Conservation (phyloP, 2,329 filamentous ascomycete species). For the Trichoderma koningiopsis region DNA sequence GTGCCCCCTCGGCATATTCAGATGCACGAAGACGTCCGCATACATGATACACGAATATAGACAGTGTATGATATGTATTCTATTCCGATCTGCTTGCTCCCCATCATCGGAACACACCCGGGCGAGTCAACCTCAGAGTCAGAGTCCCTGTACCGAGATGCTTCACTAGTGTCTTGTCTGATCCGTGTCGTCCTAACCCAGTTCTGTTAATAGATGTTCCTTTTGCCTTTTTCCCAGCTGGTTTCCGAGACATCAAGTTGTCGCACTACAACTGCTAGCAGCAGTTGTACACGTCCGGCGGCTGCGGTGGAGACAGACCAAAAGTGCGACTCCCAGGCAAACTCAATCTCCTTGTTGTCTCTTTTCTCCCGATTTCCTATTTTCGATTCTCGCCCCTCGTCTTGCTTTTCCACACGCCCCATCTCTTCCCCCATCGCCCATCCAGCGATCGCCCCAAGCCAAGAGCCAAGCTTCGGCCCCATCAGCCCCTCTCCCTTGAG, state of each 20-base stretch:
- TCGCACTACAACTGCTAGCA: background rate
- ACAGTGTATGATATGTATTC: background rate
- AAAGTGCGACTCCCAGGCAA: background rate
- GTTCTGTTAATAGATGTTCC: background rate
- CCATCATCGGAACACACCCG: background rate
- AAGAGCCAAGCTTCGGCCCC: constrained; percentile 20
- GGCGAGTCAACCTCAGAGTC: background rate
- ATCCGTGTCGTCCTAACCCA: background rate
- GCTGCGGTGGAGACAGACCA: background rate
- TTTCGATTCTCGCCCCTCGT: constrained; percentile 3
- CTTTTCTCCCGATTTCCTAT: background rate
- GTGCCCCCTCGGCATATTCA: background rate
- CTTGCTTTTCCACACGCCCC: constrained; percentile 13
- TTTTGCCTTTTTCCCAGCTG: background rate
- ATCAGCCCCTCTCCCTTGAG: constrained; percentile 12
- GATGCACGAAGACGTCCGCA: background rate
- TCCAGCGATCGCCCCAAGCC: constrained; percentile 24
- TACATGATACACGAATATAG: background rate
- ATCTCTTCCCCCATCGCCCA: constrained; percentile 26
- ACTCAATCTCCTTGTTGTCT: constrained; percentile 9
- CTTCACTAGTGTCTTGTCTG: background rate
- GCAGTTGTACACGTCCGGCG: background rate
- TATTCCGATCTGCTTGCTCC: background rate
- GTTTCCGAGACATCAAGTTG: background rate
- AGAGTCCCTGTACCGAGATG: background rate